Evolutionary conservation across 805 yeast species (phyloP).

Genomic region (Lachancea nothofagi): DNA sequence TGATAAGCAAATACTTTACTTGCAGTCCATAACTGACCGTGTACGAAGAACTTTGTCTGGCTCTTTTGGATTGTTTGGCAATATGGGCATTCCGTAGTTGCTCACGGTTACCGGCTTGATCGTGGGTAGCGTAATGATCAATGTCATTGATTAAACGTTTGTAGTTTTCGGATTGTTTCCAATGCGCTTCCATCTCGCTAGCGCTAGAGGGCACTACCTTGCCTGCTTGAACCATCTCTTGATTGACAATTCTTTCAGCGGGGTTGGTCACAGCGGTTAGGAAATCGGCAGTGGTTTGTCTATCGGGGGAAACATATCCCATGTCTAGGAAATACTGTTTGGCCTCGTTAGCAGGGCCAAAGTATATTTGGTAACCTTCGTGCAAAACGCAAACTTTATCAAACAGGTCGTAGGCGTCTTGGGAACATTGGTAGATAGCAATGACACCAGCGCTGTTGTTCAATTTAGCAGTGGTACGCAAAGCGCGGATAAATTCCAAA

Average conservation of each 20-base stretch:
- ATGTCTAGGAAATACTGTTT: constrained; percentile 52
- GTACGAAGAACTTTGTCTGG: constrained; percentile 47
- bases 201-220: constrained; percentile 54
- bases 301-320: constrained; percentile 59
- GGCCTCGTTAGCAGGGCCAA: constrained; percentile 53
- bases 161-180: constrained; percentile 50
- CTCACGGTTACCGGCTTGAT: constrained; percentile 19
- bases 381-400: constrained; percentile 58
- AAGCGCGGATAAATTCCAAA: constrained; percentile 61
- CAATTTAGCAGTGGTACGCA: constrained; percentile 56
- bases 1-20: constrained; percentile 39
- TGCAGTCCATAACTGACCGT: constrained; percentile 49
- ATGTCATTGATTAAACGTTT: constrained; percentile 40
- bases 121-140: constrained; percentile 35
- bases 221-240: constrained; percentile 39
- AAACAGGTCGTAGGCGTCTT: constrained; percentile 57
- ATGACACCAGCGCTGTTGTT: constrained; percentile 53
- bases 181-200: constrained; percentile 52
- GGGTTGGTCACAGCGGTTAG: constrained; percentile 68
- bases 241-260: constrained; percentile 42
- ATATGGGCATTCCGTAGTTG: constrained; percentile 38
- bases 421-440: constrained; percentile 67
- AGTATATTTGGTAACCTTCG: constrained; percentile 57
- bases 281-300: constrained; percentile 69
- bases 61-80: constrained; percentile 47